A percentile compares a stretch with the other conserved stretches of the same genome.
These are phyloP conservation scores for Durusdinium trenchii DNA, from an alignment of 73 alveolate species.

Conservation along the genomic window DNA sequence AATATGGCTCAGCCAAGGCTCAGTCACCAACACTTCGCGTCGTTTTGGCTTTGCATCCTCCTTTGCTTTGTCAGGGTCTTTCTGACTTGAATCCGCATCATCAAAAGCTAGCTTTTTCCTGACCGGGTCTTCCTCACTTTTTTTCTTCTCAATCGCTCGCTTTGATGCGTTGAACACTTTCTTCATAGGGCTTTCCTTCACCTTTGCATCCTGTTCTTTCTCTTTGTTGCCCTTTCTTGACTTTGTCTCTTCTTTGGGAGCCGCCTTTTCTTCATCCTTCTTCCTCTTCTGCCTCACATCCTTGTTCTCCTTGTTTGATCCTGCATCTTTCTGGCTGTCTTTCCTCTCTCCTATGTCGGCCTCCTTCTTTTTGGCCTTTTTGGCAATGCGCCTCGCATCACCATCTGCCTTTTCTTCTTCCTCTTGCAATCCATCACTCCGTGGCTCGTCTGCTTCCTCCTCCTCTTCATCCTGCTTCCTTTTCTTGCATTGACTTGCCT, in stretches of 20 bases:
- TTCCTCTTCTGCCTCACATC: too few species aligned
- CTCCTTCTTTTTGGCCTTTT: not conserved
- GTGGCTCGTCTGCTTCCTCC: not conserved
- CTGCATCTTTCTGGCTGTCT: too few species aligned
- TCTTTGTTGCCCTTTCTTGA: too few species aligned
- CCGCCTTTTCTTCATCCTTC: too few species aligned
- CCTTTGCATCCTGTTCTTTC: not conserved
- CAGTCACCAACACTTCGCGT: too few species aligned
- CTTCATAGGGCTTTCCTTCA: not conserved
- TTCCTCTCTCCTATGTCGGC: not conserved
- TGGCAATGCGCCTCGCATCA: not conserved
- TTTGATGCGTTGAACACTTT: not conserved
- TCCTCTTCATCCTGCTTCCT: not conserved
- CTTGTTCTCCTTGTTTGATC: too few species aligned
- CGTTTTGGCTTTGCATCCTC: not conserved
- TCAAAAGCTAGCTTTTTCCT: not conserved
- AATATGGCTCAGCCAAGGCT: not conserved
- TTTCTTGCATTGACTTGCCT: not conserved
- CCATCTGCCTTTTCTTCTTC: not conserved
- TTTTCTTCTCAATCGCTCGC: not conserved
- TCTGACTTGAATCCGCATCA: not conserved
- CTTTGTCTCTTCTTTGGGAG: too few species aligned
- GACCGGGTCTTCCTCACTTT: not conserved
- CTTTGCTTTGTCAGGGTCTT: not conserved
- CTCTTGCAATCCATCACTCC: not conserved